Evolutionary conservation across 2,329 filamentous ascomycete genomes (phyloP).

Genomic region (Arachnopeziza araneosa): DNA sequence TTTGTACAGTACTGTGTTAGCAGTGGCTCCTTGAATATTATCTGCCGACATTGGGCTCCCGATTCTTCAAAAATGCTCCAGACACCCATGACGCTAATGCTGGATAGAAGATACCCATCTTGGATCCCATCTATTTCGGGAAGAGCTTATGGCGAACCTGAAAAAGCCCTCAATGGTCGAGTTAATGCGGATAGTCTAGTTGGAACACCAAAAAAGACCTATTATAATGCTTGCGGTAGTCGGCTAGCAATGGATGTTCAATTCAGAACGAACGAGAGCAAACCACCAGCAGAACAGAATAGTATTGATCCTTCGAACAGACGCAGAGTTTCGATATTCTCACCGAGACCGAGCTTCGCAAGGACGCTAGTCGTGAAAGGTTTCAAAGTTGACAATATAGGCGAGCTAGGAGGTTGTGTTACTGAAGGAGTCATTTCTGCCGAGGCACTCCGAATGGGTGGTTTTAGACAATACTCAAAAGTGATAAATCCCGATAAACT

Average conservation of each 20-base stretch:
- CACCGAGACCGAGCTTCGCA: too few species aligned
- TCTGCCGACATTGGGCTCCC: neutral
- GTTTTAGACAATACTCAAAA: neutral
- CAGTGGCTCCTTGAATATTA: neutral
- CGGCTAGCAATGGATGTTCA: neutral
- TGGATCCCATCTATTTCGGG: neutral
- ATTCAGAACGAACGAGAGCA: neutral
- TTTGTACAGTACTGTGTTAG: neutral
- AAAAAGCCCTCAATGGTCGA: neutral
- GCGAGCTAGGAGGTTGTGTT: neutral
- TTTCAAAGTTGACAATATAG: too few species aligned
- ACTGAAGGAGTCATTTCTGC: neutral
- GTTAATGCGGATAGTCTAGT: neutral
- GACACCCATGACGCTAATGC: neutral
- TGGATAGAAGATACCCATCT: neutral
- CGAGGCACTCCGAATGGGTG: neutral
- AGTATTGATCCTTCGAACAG: too few species aligned
- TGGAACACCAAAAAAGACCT: neutral
- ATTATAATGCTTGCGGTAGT: neutral
- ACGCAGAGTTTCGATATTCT: too few species aligned
- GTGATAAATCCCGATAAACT: conserved; percentile 2
- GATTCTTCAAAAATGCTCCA: neutral
- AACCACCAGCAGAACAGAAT: too few species aligned
- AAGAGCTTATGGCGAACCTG: neutral
- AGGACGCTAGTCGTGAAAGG: too few species aligned